These are phyloP conservation scores for Rhytidhysteron rufulum DNA, from an alignment of 2,329 filamentous ascomycete species.

Conservation along the genomic window DNA sequence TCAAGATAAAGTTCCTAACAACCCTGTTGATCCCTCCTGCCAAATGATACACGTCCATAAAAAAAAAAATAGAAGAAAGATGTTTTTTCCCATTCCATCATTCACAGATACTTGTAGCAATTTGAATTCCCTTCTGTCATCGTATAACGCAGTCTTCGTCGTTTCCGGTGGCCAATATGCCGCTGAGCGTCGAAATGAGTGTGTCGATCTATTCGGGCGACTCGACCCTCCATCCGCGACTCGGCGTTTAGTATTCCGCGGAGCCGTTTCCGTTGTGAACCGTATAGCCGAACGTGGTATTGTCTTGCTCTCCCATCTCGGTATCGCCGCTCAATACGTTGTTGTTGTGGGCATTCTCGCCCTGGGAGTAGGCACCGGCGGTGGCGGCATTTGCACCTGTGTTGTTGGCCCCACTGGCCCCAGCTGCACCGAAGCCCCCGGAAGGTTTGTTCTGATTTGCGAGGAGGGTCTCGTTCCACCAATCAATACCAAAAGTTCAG, in stretches of 20 bases:
- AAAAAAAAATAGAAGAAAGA: no score
- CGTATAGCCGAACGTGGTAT: constrained; percentile 39
- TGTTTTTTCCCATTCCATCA: not conserved
- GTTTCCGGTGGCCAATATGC: constrained; percentile 20
- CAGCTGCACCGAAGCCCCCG: constrained; percentile 33
- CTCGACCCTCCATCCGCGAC: constrained; percentile 15
- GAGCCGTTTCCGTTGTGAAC: constrained; percentile 40
- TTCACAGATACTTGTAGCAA: constrained; percentile 11
- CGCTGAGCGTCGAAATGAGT: constrained; percentile 7
- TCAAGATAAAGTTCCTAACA: not conserved
- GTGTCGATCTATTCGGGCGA: constrained; percentile 8
- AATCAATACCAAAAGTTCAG: constrained; percentile 51
- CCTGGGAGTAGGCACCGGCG: constrained; percentile 20
- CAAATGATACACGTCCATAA: not conserved
- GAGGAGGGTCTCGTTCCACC: constrained; percentile 69
- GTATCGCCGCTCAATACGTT: constrained; percentile 41
- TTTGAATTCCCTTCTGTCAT: constrained; percentile 12
- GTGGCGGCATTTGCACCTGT: constrained; percentile 27
- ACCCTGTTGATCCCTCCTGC: not conserved
- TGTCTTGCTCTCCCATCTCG: constrained; percentile 40
- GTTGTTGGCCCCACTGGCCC: constrained; percentile 31
- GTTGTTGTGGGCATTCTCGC: constrained; percentile 37
- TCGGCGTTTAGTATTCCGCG: constrained; percentile 33
- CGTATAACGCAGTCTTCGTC: constrained; percentile 14
- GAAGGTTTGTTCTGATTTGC: constrained; percentile 61